These are phyloP conservation scores for Patellaria atrata DNA, from an alignment of 495 filamentous ascomycete genomes.

Conservation along the genomic window DNA sequence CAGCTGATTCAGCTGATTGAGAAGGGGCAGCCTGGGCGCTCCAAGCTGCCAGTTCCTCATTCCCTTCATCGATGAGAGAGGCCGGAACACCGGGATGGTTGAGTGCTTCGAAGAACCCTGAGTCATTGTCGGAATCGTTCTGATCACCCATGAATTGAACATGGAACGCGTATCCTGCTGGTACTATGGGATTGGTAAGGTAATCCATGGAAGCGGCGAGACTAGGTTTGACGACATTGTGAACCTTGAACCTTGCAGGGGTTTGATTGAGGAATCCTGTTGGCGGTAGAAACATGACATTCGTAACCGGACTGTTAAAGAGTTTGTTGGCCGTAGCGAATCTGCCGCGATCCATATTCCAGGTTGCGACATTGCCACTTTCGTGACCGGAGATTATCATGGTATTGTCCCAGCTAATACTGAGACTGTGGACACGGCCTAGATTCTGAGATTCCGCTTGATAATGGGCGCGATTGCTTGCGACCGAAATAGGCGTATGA, in stretches of 20 bases:
- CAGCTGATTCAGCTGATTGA: slow-evolving; percentile 8
- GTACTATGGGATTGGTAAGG: slow-evolving; percentile 33
- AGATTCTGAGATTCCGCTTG: slow-evolving; percentile 42
- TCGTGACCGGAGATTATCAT: slow-evolving; percentile 66
- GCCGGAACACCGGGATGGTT: slow-evolving; percentile 38
- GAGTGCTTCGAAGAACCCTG: slow-evolving; percentile 35
- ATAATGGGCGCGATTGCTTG: slow-evolving; percentile 34
- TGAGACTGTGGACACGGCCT: slow-evolving; percentile 47
- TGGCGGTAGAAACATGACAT: slow-evolving; percentile 53
- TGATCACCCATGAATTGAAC: slow-evolving; percentile 39
- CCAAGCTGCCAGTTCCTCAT: slow-evolving; percentile 36
- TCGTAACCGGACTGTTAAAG: slow-evolving; percentile 65
- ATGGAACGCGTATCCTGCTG: slow-evolving; percentile 52
- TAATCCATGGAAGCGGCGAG: slow-evolving; percentile 32
- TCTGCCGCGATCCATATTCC: slow-evolving; percentile 58
- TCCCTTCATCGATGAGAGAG: slow-evolving; percentile 39
- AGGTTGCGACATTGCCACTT: slow-evolving; percentile 60
- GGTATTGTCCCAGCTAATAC: slow-evolving; percentile 69
- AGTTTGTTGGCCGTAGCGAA: slow-evolving; percentile 48
- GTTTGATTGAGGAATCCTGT: slow-evolving; percentile 36
- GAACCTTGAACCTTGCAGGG: slow-evolving; percentile 33
- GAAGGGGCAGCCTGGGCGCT: slow-evolving; percentile 4
- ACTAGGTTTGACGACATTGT: slow-evolving; percentile 57
- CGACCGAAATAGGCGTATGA: background rate
- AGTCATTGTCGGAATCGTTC: slow-evolving; percentile 6